Evolutionary conservation across 1,139 yeast species (phyloP).

Genomic region (Nakaseomyces glabratus): DNA sequence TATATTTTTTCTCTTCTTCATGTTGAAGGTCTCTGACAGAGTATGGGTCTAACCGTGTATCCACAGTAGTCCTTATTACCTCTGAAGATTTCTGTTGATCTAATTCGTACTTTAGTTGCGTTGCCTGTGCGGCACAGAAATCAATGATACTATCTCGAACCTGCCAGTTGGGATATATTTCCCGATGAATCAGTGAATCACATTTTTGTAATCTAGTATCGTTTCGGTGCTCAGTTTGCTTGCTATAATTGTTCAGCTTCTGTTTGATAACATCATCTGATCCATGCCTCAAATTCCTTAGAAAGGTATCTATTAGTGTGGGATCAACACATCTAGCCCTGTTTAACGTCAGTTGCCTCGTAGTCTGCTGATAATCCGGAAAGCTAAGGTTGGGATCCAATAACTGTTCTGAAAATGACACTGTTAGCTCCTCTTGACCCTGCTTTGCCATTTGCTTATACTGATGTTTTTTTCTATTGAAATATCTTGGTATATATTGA

Average conservation of each 20-base stretch:
- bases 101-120: slow-evolving; percentile 25
- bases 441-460: no score
- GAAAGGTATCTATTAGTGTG: slow-evolving; percentile 35
- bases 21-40: slow-evolving; percentile 34
- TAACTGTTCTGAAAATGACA: slow-evolving; percentile 3
- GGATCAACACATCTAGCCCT: slow-evolving; percentile 34
- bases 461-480: no score
- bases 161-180: slow-evolving; percentile 38
- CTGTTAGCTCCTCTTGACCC: slow-evolving; percentile 22
- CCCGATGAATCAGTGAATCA: slow-evolving; percentile 27
- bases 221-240: slow-evolving; percentile 7
- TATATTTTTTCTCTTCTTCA: slow-evolving; percentile 25
- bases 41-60: slow-evolving; percentile 39
- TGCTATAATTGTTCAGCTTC: slow-evolving; percentile 31
- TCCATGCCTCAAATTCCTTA: slow-evolving; percentile 35
- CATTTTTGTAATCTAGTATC: slow-evolving; percentile 21
- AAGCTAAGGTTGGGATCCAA: slow-evolving; percentile 2
- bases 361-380: slow-evolving; percentile 3
- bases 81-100: slow-evolving; percentile 12
- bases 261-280: slow-evolving; percentile 39
- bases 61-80: slow-evolving; percentile 14
- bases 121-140: slow-evolving; percentile 33
- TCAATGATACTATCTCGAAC: slow-evolving; percentile 33
- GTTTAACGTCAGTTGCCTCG: background rate
- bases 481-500: no score